Evolutionary conservation across 306 rosid genomes (phyloP), one percentile per base, ranked within the genome.

Genomic region (Astragalus glycyphyllos): DNA sequence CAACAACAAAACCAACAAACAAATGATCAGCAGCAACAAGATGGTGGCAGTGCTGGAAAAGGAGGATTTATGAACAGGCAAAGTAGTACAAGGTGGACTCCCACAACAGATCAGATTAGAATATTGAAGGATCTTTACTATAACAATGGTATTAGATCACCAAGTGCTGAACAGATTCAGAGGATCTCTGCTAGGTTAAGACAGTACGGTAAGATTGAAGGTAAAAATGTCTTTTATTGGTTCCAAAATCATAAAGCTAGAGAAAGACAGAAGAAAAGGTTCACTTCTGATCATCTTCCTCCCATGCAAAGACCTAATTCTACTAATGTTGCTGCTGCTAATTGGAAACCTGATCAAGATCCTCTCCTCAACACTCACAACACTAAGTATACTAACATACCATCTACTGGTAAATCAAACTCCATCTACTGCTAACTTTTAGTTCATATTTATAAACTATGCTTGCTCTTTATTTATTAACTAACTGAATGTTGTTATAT

Each of bases 201-300:
- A 59, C 92, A 88, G 84, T 95, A 87, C 83, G 99, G 99, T 8
- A 91, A 95, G 89, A 95, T 95, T 37, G 99, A 95, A 79, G 96
- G 97, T 41, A 95, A 95, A 58, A 92, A 92, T 63, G 98, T 92
- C 7, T 92, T 92, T 71, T 89, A 92, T 59, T 92, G 98, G 98
- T 92, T 92, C 71, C 97, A 91, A 76, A 95, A 95, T 82, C 99
- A 91, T 76, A 95, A 91, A 67, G 99, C 99, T 53, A 85, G 99
- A n/a, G 99, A 95, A 76, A 82, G 97, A 69, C 99, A 95, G 83
- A 95, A 95, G 85, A 95, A 95, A 71, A 77, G 97, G 61, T 91
- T 91, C 84, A 86, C 85, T 54, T 32, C 80, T 67, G 61, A 53
- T 40, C 45, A 40, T 40, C 9, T 40, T 40, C 45, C 45, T 40